These are phyloP conservation scores for Aureobasidium namibiae DNA, from an alignment of 2,329 filamentous ascomycete genomes.

Conservation along the genomic window DNA sequence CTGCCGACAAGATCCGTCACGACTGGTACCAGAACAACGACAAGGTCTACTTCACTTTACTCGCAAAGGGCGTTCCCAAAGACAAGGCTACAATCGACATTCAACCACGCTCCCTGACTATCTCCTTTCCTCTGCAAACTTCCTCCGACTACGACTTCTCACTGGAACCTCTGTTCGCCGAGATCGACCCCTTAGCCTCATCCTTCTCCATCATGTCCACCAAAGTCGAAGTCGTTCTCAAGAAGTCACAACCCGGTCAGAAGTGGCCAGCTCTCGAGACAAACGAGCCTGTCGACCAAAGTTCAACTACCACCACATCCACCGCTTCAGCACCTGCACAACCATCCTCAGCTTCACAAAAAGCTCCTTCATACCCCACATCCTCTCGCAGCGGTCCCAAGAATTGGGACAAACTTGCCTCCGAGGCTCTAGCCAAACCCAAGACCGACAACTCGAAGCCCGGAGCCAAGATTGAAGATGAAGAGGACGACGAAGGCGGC, in stretches of 20 bases:
- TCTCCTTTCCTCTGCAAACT: slow-evolving; percentile 48
- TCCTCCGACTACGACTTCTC: slow-evolving; percentile 52
- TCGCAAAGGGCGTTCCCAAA: slow-evolving; percentile 56
- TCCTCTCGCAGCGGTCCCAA: slow-evolving; percentile 78
- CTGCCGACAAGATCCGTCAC: slow-evolving; percentile 53
- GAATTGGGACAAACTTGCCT: slow-evolving; percentile 79
- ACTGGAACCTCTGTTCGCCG: slow-evolving; percentile 58
- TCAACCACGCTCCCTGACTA: slow-evolving; percentile 37
- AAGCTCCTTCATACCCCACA: slow-evolving; percentile 66
- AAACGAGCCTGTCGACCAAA: slow-evolving; percentile 18
- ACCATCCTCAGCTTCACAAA: slow-evolving; percentile 15
- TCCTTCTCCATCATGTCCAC: slow-evolving; percentile 60
- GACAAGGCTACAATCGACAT: slow-evolving; percentile 48
- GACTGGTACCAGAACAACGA: slow-evolving; percentile 61
- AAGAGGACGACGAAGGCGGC: slow-evolving; percentile 46
- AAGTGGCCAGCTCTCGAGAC: slow-evolving; percentile 61
- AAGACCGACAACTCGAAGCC: slow-evolving; percentile 18
- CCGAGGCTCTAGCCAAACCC: slow-evolving; percentile 32
- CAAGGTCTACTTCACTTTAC: slow-evolving; percentile 55
- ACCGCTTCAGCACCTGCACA: neutral
- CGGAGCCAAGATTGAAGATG: slow-evolving; percentile 32
- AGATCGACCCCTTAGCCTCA: slow-evolving; percentile 54
- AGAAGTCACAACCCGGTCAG: slow-evolving; percentile 54
- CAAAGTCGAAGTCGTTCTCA: slow-evolving; percentile 70
- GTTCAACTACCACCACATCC: neutral